These are phyloP conservation scores for Hordeum pubiflorum DNA, from an alignment of 202 grass and related monocot species.

Conservation along the genomic window DNA sequence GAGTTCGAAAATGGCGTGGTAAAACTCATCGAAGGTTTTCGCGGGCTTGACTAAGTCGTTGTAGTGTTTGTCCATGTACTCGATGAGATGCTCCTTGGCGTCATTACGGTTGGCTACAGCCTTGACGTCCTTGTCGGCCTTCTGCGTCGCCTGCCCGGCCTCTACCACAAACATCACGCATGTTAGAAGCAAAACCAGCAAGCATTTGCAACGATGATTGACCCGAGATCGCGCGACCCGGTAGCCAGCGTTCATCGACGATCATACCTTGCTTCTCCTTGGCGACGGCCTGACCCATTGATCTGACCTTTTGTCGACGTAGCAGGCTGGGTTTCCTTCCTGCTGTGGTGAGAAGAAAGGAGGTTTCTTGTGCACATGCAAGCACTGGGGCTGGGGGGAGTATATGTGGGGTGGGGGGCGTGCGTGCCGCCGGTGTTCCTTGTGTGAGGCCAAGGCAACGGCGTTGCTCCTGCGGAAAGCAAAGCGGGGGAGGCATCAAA, in stretches of 20 bases:
- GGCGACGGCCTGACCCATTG: slow-evolving; percentile 28
- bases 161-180: background rate
- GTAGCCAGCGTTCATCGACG: background rate
- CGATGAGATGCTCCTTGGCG: background rate
- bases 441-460: slow-evolving; percentile 32
- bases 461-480: slow-evolving; percentile 27
- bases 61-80: slow-evolving; percentile 1
- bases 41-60: background rate
- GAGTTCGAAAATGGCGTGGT: slow-evolving; percentile 38
- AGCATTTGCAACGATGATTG: background rate
- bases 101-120: background rate
- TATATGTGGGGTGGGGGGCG: background rate
- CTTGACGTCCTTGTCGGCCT: background rate
- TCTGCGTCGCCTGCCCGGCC: background rate
- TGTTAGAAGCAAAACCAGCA: background rate
- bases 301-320: background rate
- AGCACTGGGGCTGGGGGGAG: background rate
- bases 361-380: background rate
- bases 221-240: background rate
- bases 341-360: background rate
- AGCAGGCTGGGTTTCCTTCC: background rate
- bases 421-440: slow-evolving; percentile 2
- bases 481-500: slow-evolving; percentile 31
- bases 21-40: slow-evolving; percentile 25
- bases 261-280: slow-evolving; percentile 43